Percentiles rank a stretch among this genome's conserved stretches.
Conservation (phyloP, 371 early-diverging fungal species). For the Syncephalastrum monosporum region DNA sequence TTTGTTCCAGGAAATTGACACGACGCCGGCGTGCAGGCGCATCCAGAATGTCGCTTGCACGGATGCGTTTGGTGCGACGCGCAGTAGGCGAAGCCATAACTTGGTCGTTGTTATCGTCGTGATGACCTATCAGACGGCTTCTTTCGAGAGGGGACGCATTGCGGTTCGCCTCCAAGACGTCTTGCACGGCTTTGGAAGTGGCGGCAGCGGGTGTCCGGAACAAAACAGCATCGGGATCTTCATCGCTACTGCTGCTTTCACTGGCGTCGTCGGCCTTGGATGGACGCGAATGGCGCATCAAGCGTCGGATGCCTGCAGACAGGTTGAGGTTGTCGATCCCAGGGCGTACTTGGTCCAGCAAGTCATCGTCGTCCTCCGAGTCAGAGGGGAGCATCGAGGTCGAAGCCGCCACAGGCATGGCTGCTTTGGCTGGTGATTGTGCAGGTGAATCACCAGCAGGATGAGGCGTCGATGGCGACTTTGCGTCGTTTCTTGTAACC, state of each 20-base stretch:
- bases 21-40: too few species aligned
- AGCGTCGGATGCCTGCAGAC: slow-evolving; percentile 14
- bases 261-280: slow-evolving; percentile 1
- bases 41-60: too few species aligned
- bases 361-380: slow-evolving; percentile 20
- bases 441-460: too few species aligned
- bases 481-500: too few species aligned
- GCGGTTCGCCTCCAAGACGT: neutral
- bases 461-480: too few species aligned
- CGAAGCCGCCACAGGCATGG: too few species aligned
- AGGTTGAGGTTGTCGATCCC: slow-evolving; percentile 17
- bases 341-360: neutral
- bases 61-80: too few species aligned
- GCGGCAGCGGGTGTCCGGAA: slow-evolving; percentile 18
- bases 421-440: too few species aligned
- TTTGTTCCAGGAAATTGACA: neutral
- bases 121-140: too few species aligned
- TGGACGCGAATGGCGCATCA: slow-evolving; percentile 13
- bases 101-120: too few species aligned
- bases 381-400: slow-evolving; percentile 6
- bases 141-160: neutral
- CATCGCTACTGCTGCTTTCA: slow-evolving; percentile 7
- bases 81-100: too few species aligned
- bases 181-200: slow-evolving; percentile 13
- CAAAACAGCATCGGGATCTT: slow-evolving; percentile 14